A percentile compares a stretch with the other conserved stretches of the same genome.
These are phyloP conservation scores for Colletotrichum lupini DNA, from an alignment of 2,329 filamentous ascomycete genomes.

Conservation along the genomic window DNA sequence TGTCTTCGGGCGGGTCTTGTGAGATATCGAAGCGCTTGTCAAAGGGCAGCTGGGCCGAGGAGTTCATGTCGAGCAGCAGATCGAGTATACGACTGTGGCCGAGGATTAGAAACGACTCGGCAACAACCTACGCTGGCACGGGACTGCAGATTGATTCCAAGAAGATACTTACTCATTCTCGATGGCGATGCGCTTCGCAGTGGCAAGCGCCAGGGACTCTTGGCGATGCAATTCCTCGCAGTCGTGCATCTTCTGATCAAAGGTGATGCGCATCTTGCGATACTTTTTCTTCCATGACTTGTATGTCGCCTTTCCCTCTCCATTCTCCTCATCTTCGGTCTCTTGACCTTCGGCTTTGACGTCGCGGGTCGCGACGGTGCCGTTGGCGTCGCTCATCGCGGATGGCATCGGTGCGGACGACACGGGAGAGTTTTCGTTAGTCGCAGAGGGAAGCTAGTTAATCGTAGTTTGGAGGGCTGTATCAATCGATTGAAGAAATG, in stretches of 20 bases:
- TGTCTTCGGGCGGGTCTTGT: slow-evolving; percentile 56
- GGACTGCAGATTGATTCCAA: slow-evolving; percentile 30
- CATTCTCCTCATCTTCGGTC: slow-evolving; percentile 46
- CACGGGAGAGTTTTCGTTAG: neutral
- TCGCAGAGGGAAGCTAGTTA: slow-evolving; percentile 12
- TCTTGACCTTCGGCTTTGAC: slow-evolving; percentile 56
- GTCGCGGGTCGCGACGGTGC: slow-evolving; percentile 41
- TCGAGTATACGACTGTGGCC: slow-evolving; percentile 82
- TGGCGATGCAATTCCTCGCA: slow-evolving; percentile 85
- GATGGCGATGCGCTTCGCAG: slow-evolving; percentile 85
- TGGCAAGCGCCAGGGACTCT: slow-evolving; percentile 83
- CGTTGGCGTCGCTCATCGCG: slow-evolving; percentile 44
- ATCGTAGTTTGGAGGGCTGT: neutral
- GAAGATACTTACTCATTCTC: slow-evolving; percentile 85
- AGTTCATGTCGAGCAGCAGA: slow-evolving; percentile 89
- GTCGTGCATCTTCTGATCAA: slow-evolving; percentile 81
- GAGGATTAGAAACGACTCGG: neutral
- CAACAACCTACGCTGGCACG: neutral
- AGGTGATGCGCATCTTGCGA: slow-evolving; percentile 85
- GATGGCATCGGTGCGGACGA: slow-evolving; percentile 18
- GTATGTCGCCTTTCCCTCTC: slow-evolving; percentile 63
- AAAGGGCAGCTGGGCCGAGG: slow-evolving; percentile 79
- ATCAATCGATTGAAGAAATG: slow-evolving; percentile 5
- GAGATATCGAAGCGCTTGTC: slow-evolving; percentile 80
- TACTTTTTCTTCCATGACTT: slow-evolving; percentile 93